Percentiles rank a stretch among this genome's conserved stretches.
Evolutionary conservation across 352 stramenopile genomes (phyloP).

Genomic region (Phytophthora tentaculata): DNA sequence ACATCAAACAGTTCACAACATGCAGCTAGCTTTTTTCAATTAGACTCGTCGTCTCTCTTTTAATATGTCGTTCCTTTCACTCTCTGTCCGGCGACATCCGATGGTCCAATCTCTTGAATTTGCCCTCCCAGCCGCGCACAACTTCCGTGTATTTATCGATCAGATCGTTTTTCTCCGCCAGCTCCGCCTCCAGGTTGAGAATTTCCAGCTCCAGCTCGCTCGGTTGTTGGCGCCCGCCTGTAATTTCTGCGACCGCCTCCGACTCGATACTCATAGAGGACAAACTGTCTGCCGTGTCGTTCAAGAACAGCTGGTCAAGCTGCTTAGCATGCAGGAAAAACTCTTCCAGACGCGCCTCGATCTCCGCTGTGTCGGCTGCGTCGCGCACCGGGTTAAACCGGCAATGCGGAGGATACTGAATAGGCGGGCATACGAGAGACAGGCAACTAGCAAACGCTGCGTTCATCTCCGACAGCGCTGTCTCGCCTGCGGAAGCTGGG

Average conservation of each 20-base stretch:
- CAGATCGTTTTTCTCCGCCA: slow-evolving; percentile 85
- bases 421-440: slow-evolving; percentile 75
- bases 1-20: slow-evolving; percentile 22
- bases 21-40: slow-evolving; percentile 20
- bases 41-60: slow-evolving; percentile 4
- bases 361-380: slow-evolving; percentile 75
- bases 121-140: slow-evolving; percentile 83
- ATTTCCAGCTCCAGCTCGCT: slow-evolving; percentile 81
- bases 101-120: slow-evolving; percentile 81
- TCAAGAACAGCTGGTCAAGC: slow-evolving; percentile 77
- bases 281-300: slow-evolving; percentile 31
- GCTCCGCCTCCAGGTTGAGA: slow-evolving; percentile 71
- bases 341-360: slow-evolving; percentile 70
- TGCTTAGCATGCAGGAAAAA: slow-evolving; percentile 88
- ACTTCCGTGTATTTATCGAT: slow-evolving; percentile 88
- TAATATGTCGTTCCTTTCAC: slow-evolving; percentile 15
- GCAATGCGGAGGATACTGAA: slow-evolving; percentile 85
- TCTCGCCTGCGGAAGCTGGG: slow-evolving; percentile 32
- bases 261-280: slow-evolving; percentile 21
- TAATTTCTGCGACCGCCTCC: slow-evolving; percentile 5
- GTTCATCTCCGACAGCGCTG: slow-evolving; percentile 76
- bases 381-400: slow-evolving; percentile 87
- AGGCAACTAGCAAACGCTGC: slow-evolving; percentile 74
- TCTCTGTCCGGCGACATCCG: slow-evolving; percentile 68
- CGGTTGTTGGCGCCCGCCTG: slow-evolving; percentile 28